These are phyloP conservation scores for Raphidocelis subcapitata DNA, from an alignment of 139 green algal species.

Conservation along the genomic window DNA sequence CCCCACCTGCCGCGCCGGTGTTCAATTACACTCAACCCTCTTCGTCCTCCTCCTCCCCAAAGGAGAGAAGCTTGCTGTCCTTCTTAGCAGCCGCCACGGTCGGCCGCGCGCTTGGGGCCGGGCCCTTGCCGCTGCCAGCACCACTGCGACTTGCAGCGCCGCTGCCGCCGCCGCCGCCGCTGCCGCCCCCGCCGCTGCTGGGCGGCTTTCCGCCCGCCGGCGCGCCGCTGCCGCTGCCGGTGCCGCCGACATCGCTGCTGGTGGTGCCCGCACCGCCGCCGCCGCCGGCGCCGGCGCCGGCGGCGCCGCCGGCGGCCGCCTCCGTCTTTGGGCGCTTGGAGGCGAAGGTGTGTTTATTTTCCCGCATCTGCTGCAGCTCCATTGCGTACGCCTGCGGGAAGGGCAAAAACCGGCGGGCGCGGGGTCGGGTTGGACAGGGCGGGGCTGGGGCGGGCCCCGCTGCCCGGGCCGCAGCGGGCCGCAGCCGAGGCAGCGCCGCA, in stretches of 20 bases:
- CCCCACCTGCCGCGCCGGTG: too few relatives aligned
- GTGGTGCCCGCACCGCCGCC: too few relatives aligned
- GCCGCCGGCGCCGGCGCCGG: neutral
- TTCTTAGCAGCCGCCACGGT: neutral
- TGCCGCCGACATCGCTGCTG: slow-evolving; percentile 6
- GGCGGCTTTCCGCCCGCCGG: neutral
- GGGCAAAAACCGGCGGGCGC: too few relatives aligned
- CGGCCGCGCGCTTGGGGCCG: too few relatives aligned
- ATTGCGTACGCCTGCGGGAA: slow-evolving; percentile 21
- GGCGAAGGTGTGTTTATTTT: slow-evolving; percentile 47
- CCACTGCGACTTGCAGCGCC: neutral
- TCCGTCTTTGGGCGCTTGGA: slow-evolving; percentile 24
- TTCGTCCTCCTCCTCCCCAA: slow-evolving; percentile 14
- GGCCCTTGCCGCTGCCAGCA: neutral
- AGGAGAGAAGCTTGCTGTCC: slow-evolving; percentile 8
- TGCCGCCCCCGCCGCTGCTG: neutral
- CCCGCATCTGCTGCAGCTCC: slow-evolving; percentile 38
- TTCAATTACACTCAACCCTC: neutral
- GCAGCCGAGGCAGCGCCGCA: neutral
- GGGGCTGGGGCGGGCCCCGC: too few relatives aligned
- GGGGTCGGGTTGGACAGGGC: too few relatives aligned
- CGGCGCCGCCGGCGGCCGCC: neutral
- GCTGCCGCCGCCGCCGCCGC: neutral
- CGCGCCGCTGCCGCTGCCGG: neutral
- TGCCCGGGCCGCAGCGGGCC: slow-evolving; percentile 1